Base-by-base conservation (phyloP, 139 green algal species). In the Tetraselmis chui region DNA sequence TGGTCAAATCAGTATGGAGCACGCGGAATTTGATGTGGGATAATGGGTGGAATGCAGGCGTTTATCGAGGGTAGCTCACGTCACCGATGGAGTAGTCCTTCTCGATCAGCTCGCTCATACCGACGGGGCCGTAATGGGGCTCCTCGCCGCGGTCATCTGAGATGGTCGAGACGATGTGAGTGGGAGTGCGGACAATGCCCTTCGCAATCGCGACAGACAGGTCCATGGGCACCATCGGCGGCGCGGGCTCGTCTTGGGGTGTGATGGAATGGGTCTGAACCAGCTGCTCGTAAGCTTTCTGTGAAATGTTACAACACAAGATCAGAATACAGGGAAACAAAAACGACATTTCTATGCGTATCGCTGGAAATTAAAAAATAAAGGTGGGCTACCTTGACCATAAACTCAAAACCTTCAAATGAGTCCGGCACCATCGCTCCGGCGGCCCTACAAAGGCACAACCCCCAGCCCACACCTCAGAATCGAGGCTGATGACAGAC, bases 121-220 rank as follows among this genome's bases (percentile, higher is more conserved):
- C 84, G 28, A 95, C 90, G 0, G 24, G n/a, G 23, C 87, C 84
- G 79, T 93, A 94, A 2, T 91, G 94, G 1, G 92, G 94, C 89
- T 98, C 95, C 79, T 98, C 95, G 1, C 95, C 95, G 27, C 95
- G 85, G 89, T 98, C 95, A 81, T 98, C 95, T 81, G 91, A 98
- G 77, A 98, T 98, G 82, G 92, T 95, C 31, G 86, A 94, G 58
- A 98, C 92, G 30, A 98, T 90, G 85, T 98, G 91, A 0, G 95
- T 98, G 31, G 95, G 95, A 30, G 91, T 91, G 26, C 95, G 92
- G 18, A 67, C 45, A 18, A 67, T 67, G 45, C 45, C 45, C 45
- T 67, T 67, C 11, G 45, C 45, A 18, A 67, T 67, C 11, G 45
- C 45, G 11, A 67, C 45, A 67, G 45, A 67, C 45, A 67, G 45